phyloP scores from a whole-genome alignment of 441 rosid species.

The Populus hybrid region DNA sequence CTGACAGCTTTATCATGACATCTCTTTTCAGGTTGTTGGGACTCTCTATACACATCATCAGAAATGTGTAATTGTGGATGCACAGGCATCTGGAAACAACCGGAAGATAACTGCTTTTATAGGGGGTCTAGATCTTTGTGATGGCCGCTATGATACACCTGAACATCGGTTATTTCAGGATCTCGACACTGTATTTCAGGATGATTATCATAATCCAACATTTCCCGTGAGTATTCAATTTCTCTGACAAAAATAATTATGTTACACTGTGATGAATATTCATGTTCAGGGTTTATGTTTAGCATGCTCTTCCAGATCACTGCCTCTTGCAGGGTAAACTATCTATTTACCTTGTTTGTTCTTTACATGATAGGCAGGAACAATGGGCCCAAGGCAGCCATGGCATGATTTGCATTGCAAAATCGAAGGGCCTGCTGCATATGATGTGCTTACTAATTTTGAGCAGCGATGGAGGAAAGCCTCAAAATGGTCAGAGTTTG shows the following conservation, averaged over 20 bases:
- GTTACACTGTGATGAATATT: background rate
- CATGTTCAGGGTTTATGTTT: background rate
- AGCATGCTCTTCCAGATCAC: background rate
- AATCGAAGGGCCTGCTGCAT: conserved; percentile 91
- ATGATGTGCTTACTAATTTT: conserved; percentile 75
- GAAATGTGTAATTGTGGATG: conserved; percentile 82
- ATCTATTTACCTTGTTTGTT: background rate
- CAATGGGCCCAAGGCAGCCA: conserved; percentile 74
- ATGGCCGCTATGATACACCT: conserved; percentile 92
- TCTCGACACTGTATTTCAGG: conserved; percentile 54
- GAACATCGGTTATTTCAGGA: conserved; percentile 63
- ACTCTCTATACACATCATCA: conserved; percentile 88
- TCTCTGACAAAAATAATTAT: background rate
- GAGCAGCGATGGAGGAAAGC: conserved; percentile 96
- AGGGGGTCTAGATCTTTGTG: conserved; percentile 90
- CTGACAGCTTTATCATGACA: conserved; percentile 14
- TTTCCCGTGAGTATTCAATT: conserved; percentile 51
- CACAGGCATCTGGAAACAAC: conserved; percentile 75
- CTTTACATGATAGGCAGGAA: conserved; percentile 47
- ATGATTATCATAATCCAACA: conserved; percentile 79
- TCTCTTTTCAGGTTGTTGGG: conserved; percentile 66
- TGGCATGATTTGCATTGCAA: conserved; percentile 92
- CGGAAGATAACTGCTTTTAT: conserved; percentile 66
- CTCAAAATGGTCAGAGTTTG: conserved; percentile 63
- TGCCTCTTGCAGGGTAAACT: background rate